phyloP scores from a whole-genome alignment of 208 protist genomes.

The Acanthamoeba culbertsoni region DNA sequence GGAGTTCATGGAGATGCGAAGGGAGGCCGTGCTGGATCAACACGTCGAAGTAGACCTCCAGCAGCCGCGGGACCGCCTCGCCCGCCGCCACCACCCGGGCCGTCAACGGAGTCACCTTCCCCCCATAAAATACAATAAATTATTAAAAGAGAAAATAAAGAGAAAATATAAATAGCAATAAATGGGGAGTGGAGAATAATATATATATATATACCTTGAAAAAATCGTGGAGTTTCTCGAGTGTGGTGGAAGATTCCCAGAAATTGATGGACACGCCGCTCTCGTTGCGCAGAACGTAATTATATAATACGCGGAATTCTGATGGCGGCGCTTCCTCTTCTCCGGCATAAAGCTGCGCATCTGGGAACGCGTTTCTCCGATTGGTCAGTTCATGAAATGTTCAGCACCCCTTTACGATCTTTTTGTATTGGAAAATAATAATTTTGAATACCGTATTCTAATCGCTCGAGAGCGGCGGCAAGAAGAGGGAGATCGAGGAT shows the following conservation, averaged over 20 bases:
- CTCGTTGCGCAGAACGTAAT: constrained; percentile 71
- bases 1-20: neutral
- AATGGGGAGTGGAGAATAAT: neutral
- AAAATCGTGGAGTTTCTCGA: neutral
- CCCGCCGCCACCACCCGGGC: constrained; percentile 28
- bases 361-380: too few species aligned
- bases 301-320: constrained; percentile 70
- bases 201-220: neutral
- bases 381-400: too few species aligned
- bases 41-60: constrained; percentile 71
- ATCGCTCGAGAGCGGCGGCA: constrained; percentile 61
- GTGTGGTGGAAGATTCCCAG: constrained; percentile 58
- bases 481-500: constrained; percentile 65
- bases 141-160: too few species aligned
- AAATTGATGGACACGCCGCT: constrained; percentile 69
- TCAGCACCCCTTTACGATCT: neutral
- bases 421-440: neutral
- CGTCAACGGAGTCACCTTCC: constrained; percentile 59
- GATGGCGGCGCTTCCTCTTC: constrained; percentile 60
- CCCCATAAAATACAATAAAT: neutral
- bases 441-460: neutral
- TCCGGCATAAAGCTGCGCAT: neutral
- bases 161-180: too few species aligned
- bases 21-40: constrained; percentile 44
- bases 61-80: constrained; percentile 53